Evolutionary conservation across 306 rosid genomes (phyloP), one percentile per base, ranked within the genome.

Genomic region (Sicyos edulis): DNA sequence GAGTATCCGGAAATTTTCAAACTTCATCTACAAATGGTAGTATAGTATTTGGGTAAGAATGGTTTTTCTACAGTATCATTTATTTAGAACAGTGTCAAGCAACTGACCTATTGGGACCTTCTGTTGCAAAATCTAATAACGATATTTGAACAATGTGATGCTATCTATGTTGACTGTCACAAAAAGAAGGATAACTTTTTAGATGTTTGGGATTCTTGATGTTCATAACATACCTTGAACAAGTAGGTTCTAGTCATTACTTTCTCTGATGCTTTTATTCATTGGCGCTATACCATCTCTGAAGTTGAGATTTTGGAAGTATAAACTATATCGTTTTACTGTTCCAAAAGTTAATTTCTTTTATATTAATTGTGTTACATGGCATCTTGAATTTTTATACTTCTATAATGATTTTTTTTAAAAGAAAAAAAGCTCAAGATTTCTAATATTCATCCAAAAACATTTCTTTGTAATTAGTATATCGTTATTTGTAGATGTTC

Each of bases 1-100:
- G 52, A 78, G 86, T 86, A 24, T 78, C 65, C 11, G 95, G 87
- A 67, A 75, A 91, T 73, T 74, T 21, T 74, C 80, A 60, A 1
- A 85, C 83, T 4, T 32, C 29, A 54, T 72, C 80, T 47, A 79
- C 60, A 17, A 89, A 78, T 75, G 82, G 88, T 72, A 81, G 74
- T 55, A 78, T 85, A 54, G 10, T 85, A 76, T 95, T 91, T 62
- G 99, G 99, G 99, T 95, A 77, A 80, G 92, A 79, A 87, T 77
- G 26, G 24, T 42, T 77, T 81, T 76, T 42, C 6, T 45, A 29
- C 13, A 52, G 16, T 45, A 17, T 19, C 64, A 45, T 44, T 37
- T 20, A 20, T 42, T 21, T 21, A 57, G 53, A 44, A 40, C 44
- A 7, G 50, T 47, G 56, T 42, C n/a, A 11, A 40, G 22, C 21